Conservation (phyloP, 768 basidiomycete genomes). For the Tremella mesenterica region DNA sequence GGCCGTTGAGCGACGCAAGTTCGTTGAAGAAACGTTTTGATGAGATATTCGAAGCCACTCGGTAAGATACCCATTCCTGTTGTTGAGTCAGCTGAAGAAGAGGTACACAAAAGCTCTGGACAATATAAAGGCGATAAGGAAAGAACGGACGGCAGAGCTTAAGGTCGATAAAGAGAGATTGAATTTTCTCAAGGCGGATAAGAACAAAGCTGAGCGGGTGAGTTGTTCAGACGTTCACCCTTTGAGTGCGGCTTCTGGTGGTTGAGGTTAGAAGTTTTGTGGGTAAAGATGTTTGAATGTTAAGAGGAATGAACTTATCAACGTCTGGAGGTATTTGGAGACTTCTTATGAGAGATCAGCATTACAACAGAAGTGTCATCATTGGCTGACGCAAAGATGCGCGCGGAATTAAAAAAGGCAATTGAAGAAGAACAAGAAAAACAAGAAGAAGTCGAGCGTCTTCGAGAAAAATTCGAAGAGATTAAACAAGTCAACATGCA, state of each 20-base stretch:
- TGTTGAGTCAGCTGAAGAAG: neutral
- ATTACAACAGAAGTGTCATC: neutral
- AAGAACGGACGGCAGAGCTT: slow-evolving; percentile 79
- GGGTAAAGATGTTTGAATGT: no score
- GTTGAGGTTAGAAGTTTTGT: no score
- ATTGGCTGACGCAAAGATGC: slow-evolving; percentile 15
- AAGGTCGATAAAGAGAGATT: slow-evolving; percentile 88
- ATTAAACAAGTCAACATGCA: slow-evolving; percentile 50
- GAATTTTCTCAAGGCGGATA: slow-evolving; percentile 66
- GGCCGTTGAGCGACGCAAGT: slow-evolving; percentile 87
- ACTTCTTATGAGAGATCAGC: neutral
- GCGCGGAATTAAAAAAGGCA: slow-evolving; percentile 53
- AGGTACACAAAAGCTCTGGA: slow-evolving; percentile 97
- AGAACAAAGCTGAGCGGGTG: slow-evolving; percentile 73
- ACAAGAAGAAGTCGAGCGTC: slow-evolving; percentile 64
- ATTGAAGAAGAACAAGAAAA: slow-evolving; percentile 63
- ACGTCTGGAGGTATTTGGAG: neutral
- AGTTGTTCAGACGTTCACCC: no score
- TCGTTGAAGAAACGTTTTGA: slow-evolving; percentile 97
- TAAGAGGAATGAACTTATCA: no score
- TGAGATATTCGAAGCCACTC: slow-evolving; percentile 97
- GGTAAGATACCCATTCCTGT: slow-evolving; percentile 49
- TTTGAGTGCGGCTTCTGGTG: no score
- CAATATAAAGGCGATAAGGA: slow-evolving; percentile 77
- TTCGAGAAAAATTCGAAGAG: slow-evolving; percentile 58